Conservation (phyloP, 805 yeast genomes). For the Priceomyces fermenticarens region DNA sequence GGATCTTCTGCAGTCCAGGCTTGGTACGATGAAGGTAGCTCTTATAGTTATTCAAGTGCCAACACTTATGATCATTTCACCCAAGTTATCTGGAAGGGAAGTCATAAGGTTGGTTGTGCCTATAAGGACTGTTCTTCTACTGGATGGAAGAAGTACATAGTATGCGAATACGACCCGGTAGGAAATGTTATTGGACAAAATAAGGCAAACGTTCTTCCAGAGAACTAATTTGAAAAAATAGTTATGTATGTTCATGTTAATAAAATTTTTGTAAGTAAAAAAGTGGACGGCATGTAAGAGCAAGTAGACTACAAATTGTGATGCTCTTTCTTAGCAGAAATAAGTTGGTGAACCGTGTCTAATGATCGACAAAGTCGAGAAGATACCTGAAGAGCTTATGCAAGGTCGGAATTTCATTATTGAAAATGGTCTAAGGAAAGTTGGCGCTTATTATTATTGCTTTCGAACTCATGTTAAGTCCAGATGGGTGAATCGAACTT, state of each 20-base stretch:
- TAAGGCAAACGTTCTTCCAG: slow-evolving; percentile 21
- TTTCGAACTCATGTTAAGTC: slow-evolving; percentile 33
- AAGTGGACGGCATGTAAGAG: not conserved
- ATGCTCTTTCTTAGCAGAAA: not conserved
- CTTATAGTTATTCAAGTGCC: slow-evolving; percentile 22
- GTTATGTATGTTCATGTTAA: not conserved
- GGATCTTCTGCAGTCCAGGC: slow-evolving; percentile 31
- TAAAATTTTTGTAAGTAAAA: not conserved
- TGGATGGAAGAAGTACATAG: slow-evolving; percentile 30
- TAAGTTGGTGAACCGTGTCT: too few relatives aligned
- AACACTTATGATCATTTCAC: slow-evolving; percentile 51
- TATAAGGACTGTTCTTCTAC: slow-evolving; percentile 50
- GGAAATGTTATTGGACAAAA: slow-evolving; percentile 33
- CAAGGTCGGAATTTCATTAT: slow-evolving; percentile 6
- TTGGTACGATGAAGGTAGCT: slow-evolving; percentile 33
- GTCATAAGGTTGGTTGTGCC: slow-evolving; percentile 70
- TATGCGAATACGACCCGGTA: slow-evolving; percentile 33
- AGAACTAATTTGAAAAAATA: not conserved
- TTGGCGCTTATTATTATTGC: slow-evolving; percentile 30
- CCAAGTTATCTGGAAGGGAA: slow-evolving; percentile 68
- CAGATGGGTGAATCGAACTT: slow-evolving; percentile 35
- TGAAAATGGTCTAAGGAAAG: slow-evolving; percentile 33
- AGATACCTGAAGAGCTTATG: not conserved
- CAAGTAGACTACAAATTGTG: not conserved
- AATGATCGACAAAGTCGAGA: too few relatives aligned